Base-by-base conservation (phyloP, 2,329 filamentous ascomycete genomes). In the Fusarium palustre region DNA sequence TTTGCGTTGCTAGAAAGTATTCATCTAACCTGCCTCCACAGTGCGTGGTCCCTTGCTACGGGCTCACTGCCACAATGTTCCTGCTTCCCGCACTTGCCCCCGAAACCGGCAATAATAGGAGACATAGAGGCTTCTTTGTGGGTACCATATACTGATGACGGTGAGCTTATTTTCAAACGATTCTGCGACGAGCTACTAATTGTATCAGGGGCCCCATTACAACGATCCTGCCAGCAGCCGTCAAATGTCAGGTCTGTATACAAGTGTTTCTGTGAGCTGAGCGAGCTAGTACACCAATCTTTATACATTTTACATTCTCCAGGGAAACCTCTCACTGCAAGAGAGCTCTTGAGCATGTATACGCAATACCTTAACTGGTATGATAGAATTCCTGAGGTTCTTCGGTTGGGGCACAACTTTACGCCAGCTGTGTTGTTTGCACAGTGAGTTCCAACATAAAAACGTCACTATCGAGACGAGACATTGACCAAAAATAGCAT, bases 281-380 rank as follows among this genome's bases (percentile, higher is more conserved):
- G 90, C 66, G 90, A 93, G 78, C 85, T 93, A 2, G 88, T 92
- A 2, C 91, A 92, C 75, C 86, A 91, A 70, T 90, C 89, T 31
- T 82, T 92, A 22, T 91, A 90, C 74, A 85, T 91, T 39, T 85
- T 93, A n/a, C 91, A 92, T 74, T 90, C 91, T 6, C 91, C 91
- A 0, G 88, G 87, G 16, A 85, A 86, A 57, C 87, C 87, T 7
- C 82, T 93, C 45, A 91, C 88, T 1, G 89, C 88, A 68, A 84
- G 86, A 39, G 86, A 87, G 39, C 80, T 93, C 3, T 81, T 92
- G 11, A 84, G 82, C 48, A 87, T 88, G 28, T 92, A 93, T 69
- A 88, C 86, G 0, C 86, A 89, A 69, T 93, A 92, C 70, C 82
- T 92, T 18, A 85, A 88, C 54, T 94, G 91, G 91, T 92, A 92